phyloP scores from a whole-genome alignment of 805 yeast genomes.

The Candida railenensis region DNA sequence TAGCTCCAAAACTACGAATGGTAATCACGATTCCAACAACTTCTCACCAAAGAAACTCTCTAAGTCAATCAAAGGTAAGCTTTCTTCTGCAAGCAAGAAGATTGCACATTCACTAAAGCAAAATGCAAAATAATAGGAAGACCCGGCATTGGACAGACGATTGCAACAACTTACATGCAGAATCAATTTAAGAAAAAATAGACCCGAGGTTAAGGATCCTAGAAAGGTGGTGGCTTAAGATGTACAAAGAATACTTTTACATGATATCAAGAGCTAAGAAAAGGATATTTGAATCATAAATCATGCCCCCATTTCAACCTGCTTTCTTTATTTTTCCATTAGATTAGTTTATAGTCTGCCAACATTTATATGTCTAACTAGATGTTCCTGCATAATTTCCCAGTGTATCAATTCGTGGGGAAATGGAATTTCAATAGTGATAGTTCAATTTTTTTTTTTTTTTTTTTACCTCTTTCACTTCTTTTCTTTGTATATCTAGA shows the following conservation, averaged over 20 bases:
- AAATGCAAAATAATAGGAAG: not conserved
- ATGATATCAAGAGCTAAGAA: too few species aligned
- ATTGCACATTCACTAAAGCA: conserved; percentile 9
- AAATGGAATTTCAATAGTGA: too few species aligned
- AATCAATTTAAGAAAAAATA: not conserved
- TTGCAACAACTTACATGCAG: not conserved
- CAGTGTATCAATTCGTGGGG: not conserved
- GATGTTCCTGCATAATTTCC: not conserved
- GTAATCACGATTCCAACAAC: not conserved
- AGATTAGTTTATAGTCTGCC: too few species aligned
- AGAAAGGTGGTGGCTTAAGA: not conserved
- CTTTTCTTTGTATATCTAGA: not conserved
- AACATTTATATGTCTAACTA: too few species aligned
- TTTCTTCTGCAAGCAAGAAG: conserved; percentile 15
- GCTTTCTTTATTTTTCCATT: too few species aligned
- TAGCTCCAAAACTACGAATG: not conserved
- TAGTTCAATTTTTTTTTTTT: not conserved
- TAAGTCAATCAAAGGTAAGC: conserved; percentile 11
- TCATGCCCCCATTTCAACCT: not conserved
- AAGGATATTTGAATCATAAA: too few species aligned
- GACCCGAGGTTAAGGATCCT: not conserved
- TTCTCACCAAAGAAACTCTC: conserved; percentile 10
- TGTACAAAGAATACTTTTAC: too few species aligned
- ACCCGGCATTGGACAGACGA: not conserved
- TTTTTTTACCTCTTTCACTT: not conserved